These are phyloP conservation scores for Pelargonium fulgidum DNA, from an alignment of 441 rosid genomes.

Conservation along the genomic window DNA sequence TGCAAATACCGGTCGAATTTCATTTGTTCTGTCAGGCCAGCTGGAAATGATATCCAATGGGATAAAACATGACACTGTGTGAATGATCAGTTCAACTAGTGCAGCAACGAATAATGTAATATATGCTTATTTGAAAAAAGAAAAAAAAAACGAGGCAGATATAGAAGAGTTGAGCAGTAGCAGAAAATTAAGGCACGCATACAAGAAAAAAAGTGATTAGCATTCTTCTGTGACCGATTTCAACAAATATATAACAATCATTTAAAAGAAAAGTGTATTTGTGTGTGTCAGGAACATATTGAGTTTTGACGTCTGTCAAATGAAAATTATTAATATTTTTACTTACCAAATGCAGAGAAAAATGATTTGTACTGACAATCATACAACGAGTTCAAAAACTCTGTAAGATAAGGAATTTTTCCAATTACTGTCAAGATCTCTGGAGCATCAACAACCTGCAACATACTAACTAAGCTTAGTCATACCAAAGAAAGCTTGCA, in stretches of 20 bases:
- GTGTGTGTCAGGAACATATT: neutral
- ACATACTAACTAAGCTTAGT: constrained; percentile 18
- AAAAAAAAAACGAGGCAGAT: neutral
- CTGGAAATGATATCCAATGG: constrained; percentile 33
- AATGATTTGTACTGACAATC: constrained; percentile 89
- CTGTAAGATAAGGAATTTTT: constrained; percentile 77
- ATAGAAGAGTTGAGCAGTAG: neutral
- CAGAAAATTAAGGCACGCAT: neutral
- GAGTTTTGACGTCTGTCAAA: neutral
- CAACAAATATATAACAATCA: neutral
- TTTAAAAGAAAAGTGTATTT: neutral
- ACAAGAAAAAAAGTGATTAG: neutral
- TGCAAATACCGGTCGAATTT: constrained; percentile 86
- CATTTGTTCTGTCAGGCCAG: constrained; percentile 81
- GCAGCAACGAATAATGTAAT: neutral
- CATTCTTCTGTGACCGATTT: too few species aligned
- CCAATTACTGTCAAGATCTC: constrained; percentile 98
- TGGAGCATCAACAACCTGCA: constrained; percentile 98
- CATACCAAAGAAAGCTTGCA: neutral
- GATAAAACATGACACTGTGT: neutral
- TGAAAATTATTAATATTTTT: neutral
- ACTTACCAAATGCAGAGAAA: constrained; percentile 89
- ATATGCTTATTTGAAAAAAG: neutral
- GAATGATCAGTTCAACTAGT: neutral
- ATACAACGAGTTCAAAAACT: constrained; percentile 81